A percentile compares a stretch with the other conserved stretches of the same genome.
These are phyloP conservation scores for Cercospora zeae-maydis DNA, from an alignment of 2,329 filamentous ascomycete species.

Conservation along the genomic window DNA sequence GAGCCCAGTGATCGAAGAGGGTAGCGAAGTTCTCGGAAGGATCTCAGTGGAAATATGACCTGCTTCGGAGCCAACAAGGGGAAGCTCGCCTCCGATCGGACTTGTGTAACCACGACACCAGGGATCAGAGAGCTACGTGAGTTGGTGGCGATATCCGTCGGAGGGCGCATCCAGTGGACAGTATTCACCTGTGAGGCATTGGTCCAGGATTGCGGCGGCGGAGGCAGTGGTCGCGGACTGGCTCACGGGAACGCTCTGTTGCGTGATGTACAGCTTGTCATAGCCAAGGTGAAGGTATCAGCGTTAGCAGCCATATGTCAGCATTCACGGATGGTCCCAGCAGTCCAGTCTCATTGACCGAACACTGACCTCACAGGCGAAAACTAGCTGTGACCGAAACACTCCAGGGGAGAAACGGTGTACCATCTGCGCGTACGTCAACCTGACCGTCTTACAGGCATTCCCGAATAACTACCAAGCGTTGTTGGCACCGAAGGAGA, in stretches of 20 bases:
- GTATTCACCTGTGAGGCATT: not conserved
- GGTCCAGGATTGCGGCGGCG: not conserved
- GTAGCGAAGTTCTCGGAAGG: constrained; percentile 40
- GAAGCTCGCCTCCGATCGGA: not conserved
- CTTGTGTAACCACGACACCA: not conserved
- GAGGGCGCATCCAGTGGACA: not conserved
- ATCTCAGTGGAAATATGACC: constrained; percentile 28
- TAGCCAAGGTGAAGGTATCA: not conserved
- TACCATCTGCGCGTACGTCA: not conserved
- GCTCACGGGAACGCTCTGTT: not conserved
- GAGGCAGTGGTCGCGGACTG: not conserved
- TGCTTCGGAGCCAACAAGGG: not conserved
- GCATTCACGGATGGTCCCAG: not conserved
- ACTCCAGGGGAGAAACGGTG: not conserved
- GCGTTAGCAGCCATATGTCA: not conserved
- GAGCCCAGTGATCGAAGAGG: constrained; percentile 32
- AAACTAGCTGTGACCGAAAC: not conserved
- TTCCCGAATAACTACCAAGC: not conserved
- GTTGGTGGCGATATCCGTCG: not conserved
- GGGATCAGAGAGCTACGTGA: not conserved
- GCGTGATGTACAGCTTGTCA: not conserved
- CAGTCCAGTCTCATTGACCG: not conserved
- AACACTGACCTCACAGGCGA: not conserved
- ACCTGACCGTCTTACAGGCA: not conserved
- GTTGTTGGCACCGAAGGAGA: not conserved